These are phyloP conservation scores for Sclerotiophoma versabilis DNA, from an alignment of 2,329 filamentous ascomycete species.

Conservation along the genomic window DNA sequence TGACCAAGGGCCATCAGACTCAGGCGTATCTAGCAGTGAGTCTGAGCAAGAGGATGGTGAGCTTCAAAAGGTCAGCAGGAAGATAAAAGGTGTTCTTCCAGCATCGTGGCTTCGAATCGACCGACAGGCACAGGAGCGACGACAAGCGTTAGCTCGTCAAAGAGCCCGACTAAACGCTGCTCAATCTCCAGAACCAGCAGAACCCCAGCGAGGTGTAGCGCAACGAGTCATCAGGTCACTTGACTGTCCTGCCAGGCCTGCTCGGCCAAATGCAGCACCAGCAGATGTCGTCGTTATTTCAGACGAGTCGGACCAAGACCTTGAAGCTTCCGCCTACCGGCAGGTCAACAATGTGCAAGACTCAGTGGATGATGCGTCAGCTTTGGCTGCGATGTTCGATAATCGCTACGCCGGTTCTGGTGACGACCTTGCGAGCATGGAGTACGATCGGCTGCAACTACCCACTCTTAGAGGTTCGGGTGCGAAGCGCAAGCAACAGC, in stretches of 20 bases:
- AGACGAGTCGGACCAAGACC: constrained; percentile 45
- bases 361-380: constrained; percentile 25
- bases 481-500: constrained; percentile 46
- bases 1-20: constrained; percentile 29
- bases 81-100: constrained; percentile 58
- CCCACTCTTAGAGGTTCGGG: constrained; percentile 30
- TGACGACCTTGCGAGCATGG: constrained; percentile 50
- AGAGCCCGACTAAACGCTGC: constrained; percentile 16
- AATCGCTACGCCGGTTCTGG: constrained; percentile 34
- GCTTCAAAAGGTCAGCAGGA: constrained; percentile 47
- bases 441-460: constrained; percentile 54
- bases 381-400: constrained; percentile 36
- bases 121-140: constrained; percentile 44
- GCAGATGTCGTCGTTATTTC: constrained; percentile 40
- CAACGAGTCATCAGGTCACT: constrained; percentile 31
- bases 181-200: constrained; percentile 32
- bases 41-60: constrained; percentile 42
- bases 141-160: constrained; percentile 26
- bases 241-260: not conserved
- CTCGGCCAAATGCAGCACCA: constrained; percentile 10
- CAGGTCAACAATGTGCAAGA: constrained; percentile 25
- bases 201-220: constrained; percentile 45
- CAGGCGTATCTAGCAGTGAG: constrained; percentile 32
- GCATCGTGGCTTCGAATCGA: constrained; percentile 60
- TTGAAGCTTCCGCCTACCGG: constrained; percentile 5